phyloP scores from a whole-genome alignment of 2,329 filamentous ascomycete genomes.

The Cladosporium oxysporum region DNA sequence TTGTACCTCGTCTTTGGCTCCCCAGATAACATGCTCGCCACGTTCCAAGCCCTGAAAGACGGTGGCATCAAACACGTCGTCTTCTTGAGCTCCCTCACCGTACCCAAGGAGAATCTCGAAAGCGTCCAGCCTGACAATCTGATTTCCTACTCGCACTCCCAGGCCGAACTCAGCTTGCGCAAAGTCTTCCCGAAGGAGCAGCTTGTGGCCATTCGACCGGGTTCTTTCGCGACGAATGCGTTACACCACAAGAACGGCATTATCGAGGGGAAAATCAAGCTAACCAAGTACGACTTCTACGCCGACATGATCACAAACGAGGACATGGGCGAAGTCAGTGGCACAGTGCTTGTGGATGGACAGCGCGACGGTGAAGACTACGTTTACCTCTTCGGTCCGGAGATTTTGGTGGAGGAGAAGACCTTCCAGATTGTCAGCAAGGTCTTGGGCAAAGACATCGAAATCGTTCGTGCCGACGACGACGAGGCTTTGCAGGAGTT shows the following conservation, averaged over 20 bases:
- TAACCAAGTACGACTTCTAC: constrained; percentile 34
- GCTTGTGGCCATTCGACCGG: constrained; percentile 47
- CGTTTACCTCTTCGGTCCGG: constrained; percentile 43
- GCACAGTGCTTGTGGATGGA: constrained; percentile 42
- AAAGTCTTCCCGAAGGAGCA: constrained; percentile 42
- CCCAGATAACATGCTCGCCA: constrained; percentile 44
- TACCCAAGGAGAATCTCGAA: constrained; percentile 28
- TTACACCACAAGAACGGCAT: constrained; percentile 30
- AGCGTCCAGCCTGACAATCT: constrained; percentile 34
- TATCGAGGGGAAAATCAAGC: constrained; percentile 35
- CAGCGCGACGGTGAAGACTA: constrained; percentile 32
- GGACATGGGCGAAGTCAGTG: constrained; percentile 51
- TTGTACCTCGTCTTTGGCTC: constrained; percentile 44
- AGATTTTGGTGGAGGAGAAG: constrained; percentile 38
- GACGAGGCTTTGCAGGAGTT: constrained; percentile 28
- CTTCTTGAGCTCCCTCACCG: constrained; percentile 47
- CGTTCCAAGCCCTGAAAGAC: constrained; percentile 47
- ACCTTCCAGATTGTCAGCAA: constrained; percentile 34
- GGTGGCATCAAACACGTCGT: constrained; percentile 50
- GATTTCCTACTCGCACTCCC: constrained; percentile 47
- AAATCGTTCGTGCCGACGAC: constrained; percentile 26
- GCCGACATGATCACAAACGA: constrained; percentile 46
- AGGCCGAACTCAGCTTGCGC: constrained; percentile 47
- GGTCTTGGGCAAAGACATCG: constrained; percentile 37
- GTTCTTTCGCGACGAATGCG: constrained; percentile 49